Base-by-base conservation (phyloP, 163 green algal species). In the Chlorella variabilis region DNA sequence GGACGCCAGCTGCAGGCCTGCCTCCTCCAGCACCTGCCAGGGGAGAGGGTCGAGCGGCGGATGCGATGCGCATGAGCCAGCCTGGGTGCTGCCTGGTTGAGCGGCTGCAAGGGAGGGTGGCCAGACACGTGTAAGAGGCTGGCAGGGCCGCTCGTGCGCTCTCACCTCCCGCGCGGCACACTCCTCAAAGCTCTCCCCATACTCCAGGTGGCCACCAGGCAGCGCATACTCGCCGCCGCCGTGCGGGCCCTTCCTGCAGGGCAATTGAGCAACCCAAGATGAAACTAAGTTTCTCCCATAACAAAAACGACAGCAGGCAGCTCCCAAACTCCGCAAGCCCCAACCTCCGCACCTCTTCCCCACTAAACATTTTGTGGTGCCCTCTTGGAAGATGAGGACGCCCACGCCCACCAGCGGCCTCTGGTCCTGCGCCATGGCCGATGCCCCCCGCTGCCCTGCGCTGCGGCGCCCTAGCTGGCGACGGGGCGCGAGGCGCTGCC, bases 171-270 rank as follows among this genome's bases (percentile, higher is more conserved):
- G 82, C 11, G 33, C 67, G 1, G 89, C 90, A 48, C 85, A 91
- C 45, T 80, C 36, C 48, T 91, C 84, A 42, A 91, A 89, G 23
- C 59, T 86, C 65, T 94, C 90, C 3, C 76, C 71, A 20, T 82
- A 77, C 77, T 93, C 89, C 33, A 93, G 71, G 39, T 93, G 84
- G 0, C 87, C 90, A 36, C 90, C 86, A 54, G 87, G 87, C 79
- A 91, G 71, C 4, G 87, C 87, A 38, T 36, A 91, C 21, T 80
- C 78, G 8, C 87, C 83, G 6, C 51, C n/a, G 20, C 87, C 87
- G 15, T 84, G 81, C 1, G 41, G 41, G 11, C 84, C 80, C 21
- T 85, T 87, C 56, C 86, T 89, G 84, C 70, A 41, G 59, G 45
- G 45, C 17, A 48, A 5, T 15, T 39, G 9, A 23, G 66, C 23